Evolutionary conservation across 345 rosid species (phyloP).

Genomic region (Boechera retrofracta): DNA sequence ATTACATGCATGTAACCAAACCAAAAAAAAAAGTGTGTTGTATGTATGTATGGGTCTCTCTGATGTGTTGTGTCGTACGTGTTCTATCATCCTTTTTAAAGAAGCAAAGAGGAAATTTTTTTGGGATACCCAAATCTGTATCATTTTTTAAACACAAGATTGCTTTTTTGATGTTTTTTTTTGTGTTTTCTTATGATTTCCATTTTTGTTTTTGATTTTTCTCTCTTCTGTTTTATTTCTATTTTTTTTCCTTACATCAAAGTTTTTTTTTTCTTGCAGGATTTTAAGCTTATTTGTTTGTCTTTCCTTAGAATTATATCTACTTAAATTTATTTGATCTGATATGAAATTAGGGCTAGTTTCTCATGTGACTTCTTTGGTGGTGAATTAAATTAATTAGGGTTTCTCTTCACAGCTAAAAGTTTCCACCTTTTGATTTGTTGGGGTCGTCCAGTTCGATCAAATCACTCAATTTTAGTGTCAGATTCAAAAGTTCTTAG

Average conservation of each 20-base stretch:
- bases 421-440: neutral
- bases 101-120: slow-evolving; percentile 9
- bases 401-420: slow-evolving; percentile 20
- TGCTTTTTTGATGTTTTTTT: slow-evolving; percentile 9
- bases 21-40: no score
- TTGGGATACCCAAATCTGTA: slow-evolving; percentile 25
- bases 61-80: no score
- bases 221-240: slow-evolving; percentile 8
- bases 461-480: slow-evolving; percentile 12
- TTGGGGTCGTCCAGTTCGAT: neutral
- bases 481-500: slow-evolving; percentile 43
- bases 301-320: neutral
- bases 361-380: neutral
- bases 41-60: no score
- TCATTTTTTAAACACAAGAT: slow-evolving; percentile 6
- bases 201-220: slow-evolving; percentile 12
- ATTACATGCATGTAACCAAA: no score
- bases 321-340: neutral
- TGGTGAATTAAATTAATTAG: slow-evolving; percentile 5
- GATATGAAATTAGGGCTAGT: neutral
- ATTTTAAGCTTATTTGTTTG: slow-evolving; percentile 12
- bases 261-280: neutral
- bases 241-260: neutral
- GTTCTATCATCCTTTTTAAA: neutral
- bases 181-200: slow-evolving; percentile 35